A percentile compares a stretch with the other conserved stretches of the same genome.
Conservation (phyloP, 129 eudicot genomes). For the Pseudognaphalium luteoalbum region DNA sequence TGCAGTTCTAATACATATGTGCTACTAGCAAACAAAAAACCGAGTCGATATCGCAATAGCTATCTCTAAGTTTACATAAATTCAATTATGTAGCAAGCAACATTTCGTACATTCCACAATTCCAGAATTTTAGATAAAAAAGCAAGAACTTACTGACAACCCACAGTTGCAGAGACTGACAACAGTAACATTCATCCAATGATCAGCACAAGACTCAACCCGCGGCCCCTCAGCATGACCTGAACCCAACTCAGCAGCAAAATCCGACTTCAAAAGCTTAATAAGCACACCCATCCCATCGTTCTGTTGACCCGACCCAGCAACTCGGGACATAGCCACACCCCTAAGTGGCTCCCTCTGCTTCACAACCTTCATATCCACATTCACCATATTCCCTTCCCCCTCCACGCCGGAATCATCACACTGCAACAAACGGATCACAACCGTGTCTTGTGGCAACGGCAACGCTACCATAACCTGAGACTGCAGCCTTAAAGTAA, state of each 20-base stretch:
- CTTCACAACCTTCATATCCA: constrained; percentile 86
- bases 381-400: constrained; percentile 44
- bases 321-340: constrained; percentile 61
- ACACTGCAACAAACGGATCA: constrained; percentile 44
- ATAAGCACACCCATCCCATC: constrained; percentile 89
- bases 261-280: constrained; percentile 71
- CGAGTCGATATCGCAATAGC: not conserved
- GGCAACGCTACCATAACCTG: constrained; percentile 96
- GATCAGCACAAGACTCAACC: constrained; percentile 48
- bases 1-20: not conserved
- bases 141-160: constrained; percentile 10
- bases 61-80: not conserved
- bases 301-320: constrained; percentile 72
- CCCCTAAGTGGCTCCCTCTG: constrained; percentile 80
- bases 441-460: constrained; percentile 76
- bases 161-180: constrained; percentile 84
- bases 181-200: constrained; percentile 75
- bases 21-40: not conserved
- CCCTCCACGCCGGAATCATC: constrained; percentile 21
- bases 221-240: constrained; percentile 36
- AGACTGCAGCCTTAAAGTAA: constrained; percentile 80
- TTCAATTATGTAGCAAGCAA: not conserved
- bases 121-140: not conserved
- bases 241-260: constrained; percentile 32
- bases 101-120: not conserved